Evolutionary conservation across 257 asterid species (phyloP).

Genomic region (Thymus quinquecostatus): DNA sequence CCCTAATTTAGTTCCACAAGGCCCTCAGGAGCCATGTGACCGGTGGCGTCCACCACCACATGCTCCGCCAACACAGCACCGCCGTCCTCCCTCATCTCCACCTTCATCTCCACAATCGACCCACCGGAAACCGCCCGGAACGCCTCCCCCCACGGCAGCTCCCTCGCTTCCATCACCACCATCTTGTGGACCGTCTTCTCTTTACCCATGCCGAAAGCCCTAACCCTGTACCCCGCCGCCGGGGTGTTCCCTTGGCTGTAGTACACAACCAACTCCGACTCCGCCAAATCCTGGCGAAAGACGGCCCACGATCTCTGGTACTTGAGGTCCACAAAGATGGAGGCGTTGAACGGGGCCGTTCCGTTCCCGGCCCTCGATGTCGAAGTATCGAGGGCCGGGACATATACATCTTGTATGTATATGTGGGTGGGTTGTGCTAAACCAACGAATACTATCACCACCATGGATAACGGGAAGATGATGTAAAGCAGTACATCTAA

Average conservation of each 20-base stretch:
- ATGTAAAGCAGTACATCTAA: too few species aligned
- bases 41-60: too few species aligned
- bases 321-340: neutral
- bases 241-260: too few species aligned
- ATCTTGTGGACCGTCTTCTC: neutral
- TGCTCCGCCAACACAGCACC: too few species aligned
- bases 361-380: too few species aligned
- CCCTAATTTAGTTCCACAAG: too few species aligned
- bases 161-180: neutral
- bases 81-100: neutral
- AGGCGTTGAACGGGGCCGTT: neutral
- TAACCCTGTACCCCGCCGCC: neutral
- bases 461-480: too few species aligned
- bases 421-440: too few species aligned
- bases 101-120: neutral
- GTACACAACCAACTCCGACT: too few species aligned
- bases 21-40: too few species aligned
- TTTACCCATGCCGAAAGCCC: too few species aligned
- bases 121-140: neutral
- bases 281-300: neutral
- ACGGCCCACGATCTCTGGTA: neutral
- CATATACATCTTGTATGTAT: neutral
- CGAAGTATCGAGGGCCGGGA: neutral
- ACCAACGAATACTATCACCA: too few species aligned
- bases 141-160: neutral